Conservation (phyloP, 495 filamentous ascomycete genomes). For the Polyplosphaeria fusca region DNA sequence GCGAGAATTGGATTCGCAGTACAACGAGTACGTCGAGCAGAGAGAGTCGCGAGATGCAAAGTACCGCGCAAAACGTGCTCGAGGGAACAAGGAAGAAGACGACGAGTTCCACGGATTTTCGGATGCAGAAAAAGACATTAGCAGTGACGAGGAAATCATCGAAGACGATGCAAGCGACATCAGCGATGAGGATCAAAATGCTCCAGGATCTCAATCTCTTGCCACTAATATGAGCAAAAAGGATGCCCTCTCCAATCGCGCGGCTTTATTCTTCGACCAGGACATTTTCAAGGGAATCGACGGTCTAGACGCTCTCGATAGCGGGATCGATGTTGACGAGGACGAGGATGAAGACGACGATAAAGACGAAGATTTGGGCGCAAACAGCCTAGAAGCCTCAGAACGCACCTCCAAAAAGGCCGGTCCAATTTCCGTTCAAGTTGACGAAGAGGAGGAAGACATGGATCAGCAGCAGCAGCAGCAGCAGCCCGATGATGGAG, state of each 20-base stretch:
- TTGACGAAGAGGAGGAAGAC: conserved; percentile 44
- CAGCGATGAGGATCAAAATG: conserved; percentile 53
- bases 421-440: neutral
- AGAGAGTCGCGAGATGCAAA: conserved; percentile 78
- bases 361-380: conserved; percentile 2
- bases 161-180: conserved; percentile 55
- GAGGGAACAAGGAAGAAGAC: conserved; percentile 77
- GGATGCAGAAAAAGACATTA: conserved; percentile 50
- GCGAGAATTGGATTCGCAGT: conserved; percentile 77
- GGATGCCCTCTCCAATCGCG: conserved; percentile 71
- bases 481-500: conserved; percentile 43
- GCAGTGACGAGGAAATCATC: conserved; percentile 40
- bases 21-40: conserved; percentile 78
- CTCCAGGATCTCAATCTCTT: conserved; percentile 48
- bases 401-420: conserved; percentile 3
- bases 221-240: conserved; percentile 45
- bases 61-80: conserved; percentile 79
- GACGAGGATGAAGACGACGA: conserved; percentile 44
- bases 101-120: conserved; percentile 92
- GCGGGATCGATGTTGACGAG: conserved; percentile 52
- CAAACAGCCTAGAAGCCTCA: neutral
- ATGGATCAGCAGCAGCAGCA: conserved; percentile 38
- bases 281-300: conserved; percentile 86
- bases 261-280: conserved; percentile 86
- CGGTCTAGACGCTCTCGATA: conserved; percentile 51